A percentile compares a stretch with the other conserved stretches of the same genome.
Conservation (phyloP, 306 rosid genomes). For the Sicyos baderoa region DNA sequence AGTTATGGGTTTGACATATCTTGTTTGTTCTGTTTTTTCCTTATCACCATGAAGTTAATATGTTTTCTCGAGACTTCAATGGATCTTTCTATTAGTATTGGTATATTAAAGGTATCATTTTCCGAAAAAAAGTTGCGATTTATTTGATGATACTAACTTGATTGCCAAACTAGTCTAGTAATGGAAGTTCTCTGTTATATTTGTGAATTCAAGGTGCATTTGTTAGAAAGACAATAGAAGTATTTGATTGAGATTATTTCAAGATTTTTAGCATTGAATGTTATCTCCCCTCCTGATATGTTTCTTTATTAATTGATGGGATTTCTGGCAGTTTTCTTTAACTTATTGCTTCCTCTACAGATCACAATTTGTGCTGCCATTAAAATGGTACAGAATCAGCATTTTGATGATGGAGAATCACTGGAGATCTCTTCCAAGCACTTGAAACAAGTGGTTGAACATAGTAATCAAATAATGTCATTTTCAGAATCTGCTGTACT, state of each 20-base stretch:
- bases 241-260: neutral
- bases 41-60: neutral
- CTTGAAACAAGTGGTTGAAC: constrained; percentile 48
- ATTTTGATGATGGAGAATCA: constrained; percentile 57
- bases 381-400: constrained; percentile 82
- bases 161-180: neutral
- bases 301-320: neutral
- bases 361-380: constrained; percentile 31
- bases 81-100: neutral
- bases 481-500: constrained; percentile 69
- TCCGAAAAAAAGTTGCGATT: too few species aligned
- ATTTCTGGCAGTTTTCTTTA: neutral
- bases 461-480: constrained; percentile 41
- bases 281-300: neutral
- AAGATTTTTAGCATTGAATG: neutral
- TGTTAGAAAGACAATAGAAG: neutral
- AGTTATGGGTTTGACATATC: neutral
- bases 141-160: neutral
- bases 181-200: neutral
- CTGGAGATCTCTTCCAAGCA: constrained; percentile 55
- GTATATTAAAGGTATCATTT: too few species aligned
- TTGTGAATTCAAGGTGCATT: neutral
- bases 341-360: neutral
- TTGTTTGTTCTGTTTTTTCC: neutral
- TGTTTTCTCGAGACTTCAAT: neutral